phyloP scores from a whole-genome alignment of 768 basidiomycete genomes.

The Phaeolepiota aurea region DNA sequence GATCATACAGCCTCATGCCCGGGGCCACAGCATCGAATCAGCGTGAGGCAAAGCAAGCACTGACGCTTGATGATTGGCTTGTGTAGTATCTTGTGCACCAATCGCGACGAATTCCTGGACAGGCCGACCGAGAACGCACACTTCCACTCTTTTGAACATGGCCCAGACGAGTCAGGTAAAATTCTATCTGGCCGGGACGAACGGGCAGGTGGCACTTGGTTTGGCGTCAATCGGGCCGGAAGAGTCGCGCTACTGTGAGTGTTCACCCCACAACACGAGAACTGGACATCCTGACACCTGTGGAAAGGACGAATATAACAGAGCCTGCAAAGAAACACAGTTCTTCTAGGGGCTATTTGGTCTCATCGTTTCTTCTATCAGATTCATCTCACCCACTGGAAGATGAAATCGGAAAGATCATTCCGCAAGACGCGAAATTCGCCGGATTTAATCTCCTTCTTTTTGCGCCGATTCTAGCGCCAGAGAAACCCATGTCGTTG shows the following conservation, averaged over 20 bases:
- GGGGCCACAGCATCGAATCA: neutral
- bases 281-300: slow-evolving; percentile 8
- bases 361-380: slow-evolving; percentile 59
- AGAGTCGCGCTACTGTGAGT: slow-evolving; percentile 66
- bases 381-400: slow-evolving; percentile 37
- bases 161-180: slow-evolving; percentile 16
- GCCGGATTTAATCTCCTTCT: slow-evolving; percentile 81
- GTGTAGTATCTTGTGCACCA: slow-evolving; percentile 63
- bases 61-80: no score
- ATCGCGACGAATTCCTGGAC: slow-evolving; percentile 67
- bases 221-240: slow-evolving; percentile 61
- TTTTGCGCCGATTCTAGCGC: slow-evolving; percentile 33
- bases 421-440: slow-evolving; percentile 42
- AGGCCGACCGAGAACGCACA: slow-evolving; percentile 59
- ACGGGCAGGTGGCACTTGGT: slow-evolving; percentile 75
- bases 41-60: neutral
- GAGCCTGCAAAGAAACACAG: slow-evolving; percentile 42
- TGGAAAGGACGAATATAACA: slow-evolving; percentile 77
- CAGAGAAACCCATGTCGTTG: slow-evolving; percentile 19
- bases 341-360: slow-evolving; percentile 62
- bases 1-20: slow-evolving; percentile 7
- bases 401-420: slow-evolving; percentile 37
- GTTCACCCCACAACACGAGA: slow-evolving; percentile 6
- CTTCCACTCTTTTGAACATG: slow-evolving; percentile 56
- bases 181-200: slow-evolving; percentile 72